Evolutionary conservation across 2,329 filamentous ascomycete species (phyloP), one percentile per base, ranked within the genome.

Genomic region (Calonectria crousiana): DNA sequence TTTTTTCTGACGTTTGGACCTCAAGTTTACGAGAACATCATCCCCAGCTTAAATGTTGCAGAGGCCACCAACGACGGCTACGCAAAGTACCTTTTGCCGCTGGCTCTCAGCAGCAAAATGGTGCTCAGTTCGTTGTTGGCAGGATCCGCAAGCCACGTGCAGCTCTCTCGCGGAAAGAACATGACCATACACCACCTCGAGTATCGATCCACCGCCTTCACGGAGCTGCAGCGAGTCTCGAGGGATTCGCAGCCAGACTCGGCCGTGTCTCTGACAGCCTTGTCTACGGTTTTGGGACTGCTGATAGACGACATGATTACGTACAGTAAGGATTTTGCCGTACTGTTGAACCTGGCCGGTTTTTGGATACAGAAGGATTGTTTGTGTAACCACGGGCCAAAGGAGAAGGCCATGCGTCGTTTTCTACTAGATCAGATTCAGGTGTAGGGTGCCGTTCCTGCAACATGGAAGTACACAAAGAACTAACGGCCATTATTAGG

Each of bases 231-330:
- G n/a, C 62, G 23, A 66, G 62, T 20, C 2, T 66, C 62, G 23
- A 47, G 38, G 9, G 32, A 34, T 5, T 14, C 28, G 20, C 62
- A 66, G 20, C 47, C 32, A 38, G 62, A 66, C 6, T 66, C 30
- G 2, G 32, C 38, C 3, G 32, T 66, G 47, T 66, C 62, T 23
- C 44, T 66, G 28, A 20, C 62, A 18, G 62, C 62, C 8, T 13
- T 66, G 11, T 51, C 62, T 10, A 51, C 62, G 6, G 23, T 66
- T 11, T 36, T 66, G n/a, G 62, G 62, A 8, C n/a, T 66, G 11
- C 44, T 66, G 23, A 66, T 66, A 13, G 62, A 66, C 26, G 62
- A 66, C 47, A 66, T 66, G 62, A 66, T 66, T n/a, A 66, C 62
- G 16, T 66, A 66, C 44, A 66, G 62, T 28, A 66, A 51, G 23